phyloP scores from a whole-genome alignment of 2,329 filamentous ascomycete species.

The Aureobasidium musti region DNA sequence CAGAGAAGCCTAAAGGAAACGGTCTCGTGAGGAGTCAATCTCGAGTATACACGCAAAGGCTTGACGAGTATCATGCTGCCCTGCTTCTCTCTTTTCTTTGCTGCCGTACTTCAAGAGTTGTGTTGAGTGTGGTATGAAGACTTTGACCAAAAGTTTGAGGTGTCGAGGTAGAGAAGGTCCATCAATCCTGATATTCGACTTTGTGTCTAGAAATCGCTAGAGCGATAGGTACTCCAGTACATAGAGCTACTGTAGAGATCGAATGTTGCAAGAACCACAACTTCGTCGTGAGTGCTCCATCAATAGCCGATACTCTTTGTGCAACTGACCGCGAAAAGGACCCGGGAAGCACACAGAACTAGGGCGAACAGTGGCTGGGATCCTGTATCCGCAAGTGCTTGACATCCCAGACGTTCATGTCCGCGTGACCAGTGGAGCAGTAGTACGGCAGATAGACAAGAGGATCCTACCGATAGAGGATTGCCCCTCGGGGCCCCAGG shows the following conservation, averaged over 20 bases:
- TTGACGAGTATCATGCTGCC: not conserved
- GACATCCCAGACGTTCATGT: not conserved
- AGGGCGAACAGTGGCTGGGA: not conserved
- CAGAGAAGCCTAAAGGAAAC: not conserved
- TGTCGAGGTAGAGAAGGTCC: not conserved
- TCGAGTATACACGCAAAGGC: not conserved
- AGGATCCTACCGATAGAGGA: not conserved
- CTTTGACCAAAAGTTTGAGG: too few relatives aligned
- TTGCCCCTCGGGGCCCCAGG: slow-evolving; percentile 12
- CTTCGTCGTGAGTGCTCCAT: not conserved
- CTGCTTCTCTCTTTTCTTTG: not conserved
- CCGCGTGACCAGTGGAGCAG: slow-evolving; percentile 22
- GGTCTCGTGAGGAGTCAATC: not conserved
- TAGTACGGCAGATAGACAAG: not conserved
- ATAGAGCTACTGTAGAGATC: not conserved
- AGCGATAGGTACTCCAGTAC: not conserved
- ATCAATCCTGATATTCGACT: not conserved
- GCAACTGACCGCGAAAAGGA: not conserved
- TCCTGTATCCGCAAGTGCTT: not conserved
- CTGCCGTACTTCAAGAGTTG: too few relatives aligned
- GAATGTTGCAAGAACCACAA: not conserved
- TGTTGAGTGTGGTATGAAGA: too few relatives aligned
- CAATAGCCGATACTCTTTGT: not conserved
- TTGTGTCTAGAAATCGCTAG: not conserved
- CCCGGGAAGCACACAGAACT: not conserved